Evolutionary conservation across 495 filamentous ascomycete genomes (phyloP).

Genomic region (Aspergillus affinis): DNA sequence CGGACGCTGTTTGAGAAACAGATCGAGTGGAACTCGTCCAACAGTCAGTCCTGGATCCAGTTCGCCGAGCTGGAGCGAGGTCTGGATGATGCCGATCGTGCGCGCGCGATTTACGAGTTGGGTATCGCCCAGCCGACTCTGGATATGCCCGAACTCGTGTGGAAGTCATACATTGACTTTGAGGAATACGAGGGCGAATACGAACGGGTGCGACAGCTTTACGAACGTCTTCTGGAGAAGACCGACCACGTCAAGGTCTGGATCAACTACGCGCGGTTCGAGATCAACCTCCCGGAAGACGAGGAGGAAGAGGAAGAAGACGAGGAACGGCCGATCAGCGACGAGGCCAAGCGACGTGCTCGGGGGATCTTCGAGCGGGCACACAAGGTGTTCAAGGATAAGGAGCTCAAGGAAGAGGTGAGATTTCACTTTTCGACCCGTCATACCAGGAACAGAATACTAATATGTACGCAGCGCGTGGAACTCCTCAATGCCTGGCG

Average conservation of each 20-base stretch:
- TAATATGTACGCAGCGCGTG: conserved; percentile 59
- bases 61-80: conserved; percentile 90
- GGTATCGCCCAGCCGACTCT: conserved; percentile 77
- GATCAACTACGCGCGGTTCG: conserved; percentile 96
- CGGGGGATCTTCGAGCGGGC: conserved; percentile 84
- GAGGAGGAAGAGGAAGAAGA: conserved; percentile 62
- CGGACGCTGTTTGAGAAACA: conserved; percentile 92
- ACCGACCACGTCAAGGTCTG: conserved; percentile 98
- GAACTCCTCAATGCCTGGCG: conserved; percentile 89
- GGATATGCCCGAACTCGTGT: conserved; percentile 97
- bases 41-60: conserved; percentile 91
- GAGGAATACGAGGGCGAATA: conserved; percentile 93
- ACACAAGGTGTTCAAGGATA: conserved; percentile 85
- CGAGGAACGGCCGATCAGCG: conserved; percentile 70
- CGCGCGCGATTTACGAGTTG: conserved; percentile 89
- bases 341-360: conserved; percentile 77
- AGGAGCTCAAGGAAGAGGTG: conserved; percentile 89
- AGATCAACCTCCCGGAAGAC: conserved; percentile 79
- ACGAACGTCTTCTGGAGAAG: conserved; percentile 88
- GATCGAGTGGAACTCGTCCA: conserved; percentile 83
- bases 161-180: conserved; percentile 98
- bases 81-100: conserved; percentile 82
- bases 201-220: conserved; percentile 74
- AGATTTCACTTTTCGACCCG: conserved; percentile 6
- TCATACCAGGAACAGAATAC: conserved; percentile 5